A percentile compares a stretch with the other conserved stretches of the same genome.
phyloP scores from a whole-genome alignment of 2,329 filamentous ascomycete genomes.

The Talaromyces marneffei region DNA sequence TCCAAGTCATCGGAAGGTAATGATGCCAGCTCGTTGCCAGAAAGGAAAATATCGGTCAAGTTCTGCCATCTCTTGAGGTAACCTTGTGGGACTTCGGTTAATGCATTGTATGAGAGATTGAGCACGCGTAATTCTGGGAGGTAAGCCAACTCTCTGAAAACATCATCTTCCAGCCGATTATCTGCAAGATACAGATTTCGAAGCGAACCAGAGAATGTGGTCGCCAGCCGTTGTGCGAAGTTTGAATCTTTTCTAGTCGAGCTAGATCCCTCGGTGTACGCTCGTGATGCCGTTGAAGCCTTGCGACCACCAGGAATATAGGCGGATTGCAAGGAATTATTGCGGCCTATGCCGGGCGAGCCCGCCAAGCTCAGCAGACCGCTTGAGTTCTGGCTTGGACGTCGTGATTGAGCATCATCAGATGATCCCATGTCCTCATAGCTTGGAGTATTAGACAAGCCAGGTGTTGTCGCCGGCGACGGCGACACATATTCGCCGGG shows the following conservation, averaged over 20 bases:
- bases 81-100: conserved; percentile 85
- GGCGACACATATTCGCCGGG: conserved; percentile 42
- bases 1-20: conserved; percentile 91
- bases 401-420: conserved; percentile 58
- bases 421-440: conserved; percentile 69
- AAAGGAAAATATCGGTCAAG: conserved; percentile 86
- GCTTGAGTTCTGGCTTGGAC: conserved; percentile 79
- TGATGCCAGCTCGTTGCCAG: conserved; percentile 87
- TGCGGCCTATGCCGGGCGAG: conserved; percentile 49
- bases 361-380: conserved; percentile 67
- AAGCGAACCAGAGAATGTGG: conserved; percentile 83
- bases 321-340: conserved; percentile 77
- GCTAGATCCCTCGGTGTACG: conserved; percentile 52
- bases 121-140: conserved; percentile 79
- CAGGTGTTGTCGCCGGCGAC: conserved; percentile 44
- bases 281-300: conserved; percentile 72
- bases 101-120: conserved; percentile 90
- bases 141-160: conserved; percentile 83
- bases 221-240: conserved; percentile 69
- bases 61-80: conserved; percentile 86
- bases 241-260: conserved; percentile 79
- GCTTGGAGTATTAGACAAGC: conserved; percentile 58
- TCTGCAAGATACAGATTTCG: conserved; percentile 83
- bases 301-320: conserved; percentile 76
- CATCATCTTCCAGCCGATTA: conserved; percentile 88